These are phyloP conservation scores for Xylaria venustula DNA, from an alignment of 495 filamentous ascomycete genomes.

Conservation along the genomic window DNA sequence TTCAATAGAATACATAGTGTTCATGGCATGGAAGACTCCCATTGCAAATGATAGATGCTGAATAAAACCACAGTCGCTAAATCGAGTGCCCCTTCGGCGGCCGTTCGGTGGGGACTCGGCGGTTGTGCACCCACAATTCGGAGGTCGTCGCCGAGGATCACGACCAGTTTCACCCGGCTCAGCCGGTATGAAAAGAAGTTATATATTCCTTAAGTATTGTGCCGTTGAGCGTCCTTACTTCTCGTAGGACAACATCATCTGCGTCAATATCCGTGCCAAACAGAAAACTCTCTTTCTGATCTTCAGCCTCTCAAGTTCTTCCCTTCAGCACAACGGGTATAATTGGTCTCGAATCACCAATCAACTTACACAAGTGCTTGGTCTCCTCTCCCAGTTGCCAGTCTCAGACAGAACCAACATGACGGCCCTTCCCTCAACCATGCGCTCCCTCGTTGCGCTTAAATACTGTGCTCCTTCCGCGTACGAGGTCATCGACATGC, in stretches of 20 bases:
- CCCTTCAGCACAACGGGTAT: too few relatives aligned
- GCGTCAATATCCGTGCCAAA: too few relatives aligned
- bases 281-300: too few relatives aligned
- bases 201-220: too few relatives aligned
- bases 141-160: conserved; percentile 4
- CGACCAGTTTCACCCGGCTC: not conserved
- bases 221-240: too few relatives aligned
- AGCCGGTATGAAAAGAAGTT: not conserved
- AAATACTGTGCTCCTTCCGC: conserved; percentile 40
- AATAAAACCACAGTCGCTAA: too few relatives aligned
- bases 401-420: not conserved
- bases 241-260: too few relatives aligned
- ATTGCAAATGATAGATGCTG: not conserved
- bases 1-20: too few relatives aligned
- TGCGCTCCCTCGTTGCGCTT: conserved; percentile 47
- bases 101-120: conserved; percentile 11
- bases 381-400: not conserved
- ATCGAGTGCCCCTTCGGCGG: not conserved
- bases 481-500: conserved; percentile 45
- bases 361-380: too few relatives aligned
- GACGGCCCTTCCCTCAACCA: conserved; percentile 30
- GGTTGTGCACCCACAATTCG: conserved; percentile 10
- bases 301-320: too few relatives aligned
- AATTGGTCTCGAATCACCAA: too few relatives aligned
- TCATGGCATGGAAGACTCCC: not conserved